Evolutionary conservation across 2,329 filamentous ascomycete species (phyloP), one percentile per base, ranked within the genome.

Genomic region (Cladosporium sp.): DNA sequence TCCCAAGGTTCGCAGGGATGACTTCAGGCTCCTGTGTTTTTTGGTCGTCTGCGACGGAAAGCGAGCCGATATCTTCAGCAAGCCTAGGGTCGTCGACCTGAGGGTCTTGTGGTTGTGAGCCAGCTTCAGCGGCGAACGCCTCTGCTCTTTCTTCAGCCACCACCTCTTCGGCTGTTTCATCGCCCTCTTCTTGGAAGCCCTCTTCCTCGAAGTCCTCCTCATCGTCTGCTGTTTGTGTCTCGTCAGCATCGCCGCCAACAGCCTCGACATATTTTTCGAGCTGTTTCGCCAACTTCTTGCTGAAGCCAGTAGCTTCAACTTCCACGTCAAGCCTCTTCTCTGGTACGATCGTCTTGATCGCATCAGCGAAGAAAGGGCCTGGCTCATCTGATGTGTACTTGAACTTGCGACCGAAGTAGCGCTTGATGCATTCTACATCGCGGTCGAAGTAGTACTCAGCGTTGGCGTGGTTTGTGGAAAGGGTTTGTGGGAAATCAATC

Each of bases 401-500:
- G 73, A 96, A 99, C 28, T 91, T 85, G 20, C 92, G 82, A 69
- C 90, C 82, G 70, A 99, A 99, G 73, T 96, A 99, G 32, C 89
- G 85, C 76, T 97, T 97, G 68, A 99, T 88, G 74, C 95, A 99
- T 62, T 90, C 86, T 13, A 99, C 92, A 67, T 99, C 94, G 62
- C 94, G 87, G 71, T 97, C 90, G 72, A 99, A 99, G 75, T 99
- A 97, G 83, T 92, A 95, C 70, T 96, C 89, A 17, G 94, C 95
- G 68, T 99, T 97, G 35, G 80, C 75, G 70, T 99, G 94, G 65
- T 96, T 91, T 71, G 96, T 91, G 1, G 93, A 97, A 2, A 99
- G 85, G 88, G 97, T 97, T 71, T 99, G 94, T 0, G 94, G 94
- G 70, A 99, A 99, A 76, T 99, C 95, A 67, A 99, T 99, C 45